Percentiles rank a stretch among this genome's conserved stretches.
phyloP scores from a whole-genome alignment of 2,329 filamentous ascomycete genomes.

The Mycosphaerella arachidis region DNA sequence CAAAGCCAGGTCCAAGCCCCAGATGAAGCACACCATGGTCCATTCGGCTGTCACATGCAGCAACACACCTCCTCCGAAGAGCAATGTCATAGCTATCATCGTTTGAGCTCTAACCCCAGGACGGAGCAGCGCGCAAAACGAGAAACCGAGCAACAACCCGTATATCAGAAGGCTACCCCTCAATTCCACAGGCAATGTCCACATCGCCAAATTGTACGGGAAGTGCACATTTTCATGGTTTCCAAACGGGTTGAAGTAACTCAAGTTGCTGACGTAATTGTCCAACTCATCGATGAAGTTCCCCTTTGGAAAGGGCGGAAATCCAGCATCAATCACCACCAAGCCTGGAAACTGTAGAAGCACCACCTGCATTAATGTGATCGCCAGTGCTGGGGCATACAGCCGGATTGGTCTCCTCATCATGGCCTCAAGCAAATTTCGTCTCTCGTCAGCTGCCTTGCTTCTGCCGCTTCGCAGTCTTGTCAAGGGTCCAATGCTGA shows the following conservation, averaged over 20 bases:
- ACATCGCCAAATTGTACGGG: conserved; percentile 17
- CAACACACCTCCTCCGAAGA: conserved; percentile 6
- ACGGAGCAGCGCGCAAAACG: conserved; percentile 1
- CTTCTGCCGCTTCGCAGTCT: neutral
- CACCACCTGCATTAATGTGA: conserved; percentile 7
- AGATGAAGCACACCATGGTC: conserved; percentile 16
- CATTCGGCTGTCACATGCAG: conserved; percentile 14
- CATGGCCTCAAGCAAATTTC: neutral
- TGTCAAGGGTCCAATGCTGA: conserved; percentile 23
- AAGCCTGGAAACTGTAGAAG: conserved; percentile 10
- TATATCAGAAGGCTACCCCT: conserved; percentile 15
- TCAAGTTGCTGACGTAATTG: neutral
- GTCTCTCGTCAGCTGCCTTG: conserved; percentile 4
- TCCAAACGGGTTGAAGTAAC: conserved; percentile 8
- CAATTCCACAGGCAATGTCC: conserved; percentile 15
- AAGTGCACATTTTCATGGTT: conserved; percentile 4
- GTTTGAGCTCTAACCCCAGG: neutral
- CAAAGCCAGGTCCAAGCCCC: conserved; percentile 17
- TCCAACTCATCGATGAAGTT: conserved; percentile 7
- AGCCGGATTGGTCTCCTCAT: conserved; percentile 8
- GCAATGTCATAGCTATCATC: conserved; percentile 5
- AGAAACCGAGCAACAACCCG: conserved; percentile 5
- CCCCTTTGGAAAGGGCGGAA: conserved; percentile 1
- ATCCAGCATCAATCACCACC: conserved; percentile 1
- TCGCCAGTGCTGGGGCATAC: conserved; percentile 6